Percentiles rank a stretch among this genome's conserved stretches.
Evolutionary conservation across 1,139 yeast genomes (phyloP).

Genomic region (Meyerozyma elateridarum): DNA sequence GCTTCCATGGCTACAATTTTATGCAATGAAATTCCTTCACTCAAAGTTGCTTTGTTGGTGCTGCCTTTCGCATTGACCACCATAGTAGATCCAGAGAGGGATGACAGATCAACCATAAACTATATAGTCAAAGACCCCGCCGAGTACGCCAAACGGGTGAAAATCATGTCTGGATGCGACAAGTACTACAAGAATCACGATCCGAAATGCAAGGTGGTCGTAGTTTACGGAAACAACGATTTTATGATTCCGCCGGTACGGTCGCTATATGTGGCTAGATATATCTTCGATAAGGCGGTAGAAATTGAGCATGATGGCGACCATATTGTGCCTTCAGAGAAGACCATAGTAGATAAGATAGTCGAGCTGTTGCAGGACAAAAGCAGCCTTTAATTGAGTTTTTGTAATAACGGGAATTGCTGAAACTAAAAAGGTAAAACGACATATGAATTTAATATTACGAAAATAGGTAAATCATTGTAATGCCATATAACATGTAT

Average conservation of each 20-base stretch:
- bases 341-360: slow-evolving; percentile 24
- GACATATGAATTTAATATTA: too few species aligned
- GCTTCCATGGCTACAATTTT: slow-evolving; percentile 73
- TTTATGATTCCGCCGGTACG: slow-evolving; percentile 31
- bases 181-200: slow-evolving; percentile 15
- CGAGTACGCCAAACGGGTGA: slow-evolving; percentile 18
- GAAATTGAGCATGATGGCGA: slow-evolving; percentile 33
- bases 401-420: neutral
- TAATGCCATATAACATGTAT: too few species aligned
- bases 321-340: slow-evolving; percentile 34
- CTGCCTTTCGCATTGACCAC: slow-evolving; percentile 3
- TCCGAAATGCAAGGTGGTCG: slow-evolving; percentile 21
- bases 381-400: slow-evolving; percentile 12
- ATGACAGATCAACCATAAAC: slow-evolving; percentile 17
- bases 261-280: slow-evolving; percentile 20
- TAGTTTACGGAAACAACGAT: slow-evolving; percentile 31
- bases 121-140: slow-evolving; percentile 18
- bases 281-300: slow-evolving; percentile 14
- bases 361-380: slow-evolving; percentile 15
- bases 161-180: slow-evolving; percentile 14
- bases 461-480: too few species aligned
- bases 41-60: slow-evolving; percentile 2
- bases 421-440: neutral
- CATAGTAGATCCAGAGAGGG: slow-evolving; percentile 4
- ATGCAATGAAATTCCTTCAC: slow-evolving; percentile 24